Percentiles rank a stretch among this genome's conserved stretches.
Conservation (phyloP, 179 eudicot species). For the Beta macrorhiza region DNA sequence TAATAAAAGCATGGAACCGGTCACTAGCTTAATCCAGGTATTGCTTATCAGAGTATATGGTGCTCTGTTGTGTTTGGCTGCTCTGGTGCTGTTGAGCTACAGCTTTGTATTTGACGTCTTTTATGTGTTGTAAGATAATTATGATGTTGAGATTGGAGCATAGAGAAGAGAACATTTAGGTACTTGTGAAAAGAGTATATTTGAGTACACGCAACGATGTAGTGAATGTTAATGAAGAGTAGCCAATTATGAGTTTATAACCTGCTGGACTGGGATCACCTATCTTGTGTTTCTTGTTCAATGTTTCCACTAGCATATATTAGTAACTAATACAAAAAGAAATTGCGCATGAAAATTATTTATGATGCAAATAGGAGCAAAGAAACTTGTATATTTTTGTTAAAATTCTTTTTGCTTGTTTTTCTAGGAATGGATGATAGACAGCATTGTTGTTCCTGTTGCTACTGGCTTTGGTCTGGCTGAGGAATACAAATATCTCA, state of each 20-base stretch:
- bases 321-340: neutral
- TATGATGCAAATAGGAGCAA: neutral
- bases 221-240: neutral
- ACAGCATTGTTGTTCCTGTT: slow-evolving; percentile 74
- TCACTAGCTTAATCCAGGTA: slow-evolving; percentile 60
- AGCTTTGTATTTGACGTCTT: neutral
- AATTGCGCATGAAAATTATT: neutral
- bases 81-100: neutral
- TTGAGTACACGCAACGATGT: neutral
- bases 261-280: too few relatives aligned
- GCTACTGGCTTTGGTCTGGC: slow-evolving; percentile 72
- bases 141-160: neutral
- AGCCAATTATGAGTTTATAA: too few relatives aligned
- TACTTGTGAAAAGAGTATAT: neutral
- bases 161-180: neutral
- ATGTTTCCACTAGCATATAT: neutral
- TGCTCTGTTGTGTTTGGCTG: neutral
- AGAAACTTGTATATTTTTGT: neutral
- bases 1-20: slow-evolving; percentile 54
- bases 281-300: too few relatives aligned
- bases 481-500: slow-evolving; percentile 74
- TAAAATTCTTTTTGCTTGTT: neutral
- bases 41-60: neutral
- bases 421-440: slow-evolving; percentile 79
- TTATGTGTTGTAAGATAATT: neutral